Evolutionary conservation across 2,329 filamentous ascomycete species (phyloP), one percentile per base, ranked within the genome.

Genomic region (Claviceps sp.): DNA sequence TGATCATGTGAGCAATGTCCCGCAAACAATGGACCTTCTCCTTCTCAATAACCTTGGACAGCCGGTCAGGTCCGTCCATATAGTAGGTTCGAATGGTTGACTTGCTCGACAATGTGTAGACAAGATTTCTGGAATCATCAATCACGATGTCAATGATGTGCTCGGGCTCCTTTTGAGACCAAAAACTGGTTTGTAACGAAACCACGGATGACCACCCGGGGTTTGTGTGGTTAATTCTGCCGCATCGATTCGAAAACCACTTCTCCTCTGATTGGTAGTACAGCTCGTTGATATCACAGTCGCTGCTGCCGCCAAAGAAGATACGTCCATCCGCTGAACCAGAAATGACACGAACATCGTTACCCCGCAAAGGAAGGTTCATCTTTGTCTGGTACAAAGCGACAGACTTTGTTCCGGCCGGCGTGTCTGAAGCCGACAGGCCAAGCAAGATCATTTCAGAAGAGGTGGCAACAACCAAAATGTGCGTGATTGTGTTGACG

Each of bases 221-320:
- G 64, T 79, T 84, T 48, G 85, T 91, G 65, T 96, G 93, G 64
- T 94, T 94, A 56, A 91, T 82, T 69, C 90, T 95, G 54, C 85
- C 83, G 64, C 88, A 94, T 58, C 86, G 81, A 66, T 83, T 89
- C 50, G 87, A 85, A 64, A 98, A 98, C 93, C 93, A 98, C 60
- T 87, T 85, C 69, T 98, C 93, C 66, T 97, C 89, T 62, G 95
- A 89, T 68, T 97, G 91, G 65, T 98, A 98, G 59, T 86, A 90
- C 51, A 98, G 78, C 68, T 98, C 93, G 65, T 93, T 88, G 47
- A 98, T 81, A 60, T 97, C 90, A 57, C 89, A 89, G 58, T 91
- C 87, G 49, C 75, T 78, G 49, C 77, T 78, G 40, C 89, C 88
- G 43, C 86, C 84, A 62, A 96, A 95, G 73, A 98, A 98, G 57